These are phyloP conservation scores for Syzygium jambos DNA, from an alignment of 345 rosid species.

Conservation along the genomic window DNA sequence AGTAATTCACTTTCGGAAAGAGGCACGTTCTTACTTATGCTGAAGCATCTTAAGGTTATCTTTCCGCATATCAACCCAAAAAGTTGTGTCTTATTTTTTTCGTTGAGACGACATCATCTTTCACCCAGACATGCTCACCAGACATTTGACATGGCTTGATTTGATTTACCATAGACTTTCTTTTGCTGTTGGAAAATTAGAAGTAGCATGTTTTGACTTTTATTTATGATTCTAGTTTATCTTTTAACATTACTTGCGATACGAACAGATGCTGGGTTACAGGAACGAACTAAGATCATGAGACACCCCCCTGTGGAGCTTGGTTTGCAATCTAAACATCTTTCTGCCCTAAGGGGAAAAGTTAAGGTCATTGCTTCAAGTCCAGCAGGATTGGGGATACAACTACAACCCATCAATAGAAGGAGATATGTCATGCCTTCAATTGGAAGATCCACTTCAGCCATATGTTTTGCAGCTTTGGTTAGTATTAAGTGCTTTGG, in stretches of 20 bases:
- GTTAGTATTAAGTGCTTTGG: not conserved
- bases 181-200: not conserved
- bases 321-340: not conserved
- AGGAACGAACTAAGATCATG: not conserved
- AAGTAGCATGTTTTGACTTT: not conserved
- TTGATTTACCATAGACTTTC: not conserved
- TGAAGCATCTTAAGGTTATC: not conserved
- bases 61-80: not conserved
- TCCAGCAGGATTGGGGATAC: constrained; percentile 9
- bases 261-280: not conserved
- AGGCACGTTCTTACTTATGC: not conserved
- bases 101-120: not conserved
- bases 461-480: constrained; percentile 4
- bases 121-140: not conserved
- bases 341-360: not conserved
- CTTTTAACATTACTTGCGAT: not conserved
- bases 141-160: not conserved
- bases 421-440: not conserved
- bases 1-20: not conserved
- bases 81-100: not conserved
- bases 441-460: not conserved
- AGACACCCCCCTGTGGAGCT: not conserved
- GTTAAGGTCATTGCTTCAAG: constrained; percentile 4
- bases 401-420: not conserved
- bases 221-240: not conserved